Percentiles rank a stretch among this genome's conserved stretches.
Conservation (phyloP, 2,329 filamentous ascomycete genomes). For the Mariannaea elegans region DNA sequence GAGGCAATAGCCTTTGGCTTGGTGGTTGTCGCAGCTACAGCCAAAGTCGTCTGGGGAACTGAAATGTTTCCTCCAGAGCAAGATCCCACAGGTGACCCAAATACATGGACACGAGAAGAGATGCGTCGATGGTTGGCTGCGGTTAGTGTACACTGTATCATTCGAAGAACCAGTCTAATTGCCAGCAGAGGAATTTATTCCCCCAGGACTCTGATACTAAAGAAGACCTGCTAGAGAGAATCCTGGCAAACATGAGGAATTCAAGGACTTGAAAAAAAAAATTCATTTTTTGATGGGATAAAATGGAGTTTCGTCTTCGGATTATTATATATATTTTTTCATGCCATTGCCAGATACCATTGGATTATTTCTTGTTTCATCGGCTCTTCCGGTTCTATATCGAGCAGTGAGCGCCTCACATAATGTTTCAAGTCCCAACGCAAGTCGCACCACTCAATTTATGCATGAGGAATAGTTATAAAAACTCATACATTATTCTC, state of each 20-base stretch:
- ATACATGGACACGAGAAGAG: constrained; percentile 81
- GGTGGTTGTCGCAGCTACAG: constrained; percentile 81
- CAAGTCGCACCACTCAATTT: too few relatives aligned
- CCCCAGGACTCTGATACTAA: constrained; percentile 54
- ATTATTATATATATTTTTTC: too few relatives aligned
- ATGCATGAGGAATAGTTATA: too few relatives aligned
- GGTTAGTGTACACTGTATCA: constrained; percentile 57
- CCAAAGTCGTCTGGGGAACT: constrained; percentile 85
- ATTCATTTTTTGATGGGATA: too few relatives aligned
- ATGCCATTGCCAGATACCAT: not conserved
- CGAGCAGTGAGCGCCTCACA: too few relatives aligned
- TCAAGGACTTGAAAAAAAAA: constrained; percentile 43
- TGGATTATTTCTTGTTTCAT: not conserved
- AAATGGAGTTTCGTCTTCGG: too few relatives aligned
- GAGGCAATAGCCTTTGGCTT: constrained; percentile 75
- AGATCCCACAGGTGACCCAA: constrained; percentile 80
- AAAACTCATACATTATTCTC: too few relatives aligned
- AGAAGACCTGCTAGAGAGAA: constrained; percentile 57
- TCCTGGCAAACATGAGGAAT: constrained; percentile 58
- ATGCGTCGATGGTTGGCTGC: constrained; percentile 81
- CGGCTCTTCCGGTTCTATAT: too few relatives aligned
- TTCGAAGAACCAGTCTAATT: not conserved
- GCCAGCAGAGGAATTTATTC: constrained; percentile 54
- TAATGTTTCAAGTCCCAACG: too few relatives aligned
- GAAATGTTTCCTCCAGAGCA: constrained; percentile 80